phyloP scores from a whole-genome alignment of 2,329 filamentous ascomycete genomes.

The Penicillium concentricum region DNA sequence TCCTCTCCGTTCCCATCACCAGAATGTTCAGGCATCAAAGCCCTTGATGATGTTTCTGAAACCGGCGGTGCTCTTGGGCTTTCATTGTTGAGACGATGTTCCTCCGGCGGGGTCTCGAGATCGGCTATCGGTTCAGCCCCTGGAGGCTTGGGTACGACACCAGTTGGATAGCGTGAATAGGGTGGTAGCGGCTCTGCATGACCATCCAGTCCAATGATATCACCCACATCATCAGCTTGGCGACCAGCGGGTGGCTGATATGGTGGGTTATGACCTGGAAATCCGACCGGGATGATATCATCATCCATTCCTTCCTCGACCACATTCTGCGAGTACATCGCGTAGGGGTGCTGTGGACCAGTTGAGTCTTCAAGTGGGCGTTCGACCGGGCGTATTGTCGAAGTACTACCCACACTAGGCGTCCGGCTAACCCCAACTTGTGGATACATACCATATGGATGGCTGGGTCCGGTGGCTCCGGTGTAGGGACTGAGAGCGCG shows the following conservation, averaged over 20 bases:
- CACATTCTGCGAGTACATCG: slow-evolving; percentile 80
- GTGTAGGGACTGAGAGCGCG: slow-evolving; percentile 64
- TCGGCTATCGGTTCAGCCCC: slow-evolving; percentile 30
- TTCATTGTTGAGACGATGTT: slow-evolving; percentile 48
- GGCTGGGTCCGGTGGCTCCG: slow-evolving; percentile 71
- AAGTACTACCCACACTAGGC: slow-evolving; percentile 68
- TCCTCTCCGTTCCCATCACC: slow-evolving; percentile 20
- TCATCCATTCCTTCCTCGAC: slow-evolving; percentile 56
- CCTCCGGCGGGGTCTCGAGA: slow-evolving; percentile 48
- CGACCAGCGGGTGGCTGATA: slow-evolving; percentile 70
- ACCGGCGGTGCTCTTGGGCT: slow-evolving; percentile 25
- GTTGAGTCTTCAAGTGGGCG: slow-evolving; percentile 60
- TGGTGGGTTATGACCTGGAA: slow-evolving; percentile 63
- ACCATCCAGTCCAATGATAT: slow-evolving; percentile 82
- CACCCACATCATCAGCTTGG: slow-evolving; percentile 75
- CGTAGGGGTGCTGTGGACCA: slow-evolving; percentile 80
- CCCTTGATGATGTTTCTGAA: slow-evolving; percentile 36
- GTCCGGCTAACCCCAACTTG: slow-evolving; percentile 62
- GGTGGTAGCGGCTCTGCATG: slow-evolving; percentile 90
- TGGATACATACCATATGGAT: slow-evolving; percentile 81
- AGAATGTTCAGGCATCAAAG: slow-evolving; percentile 18
- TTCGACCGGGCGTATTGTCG: slow-evolving; percentile 61
- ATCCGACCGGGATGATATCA: slow-evolving; percentile 65
- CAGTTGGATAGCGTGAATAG: slow-evolving; percentile 85
- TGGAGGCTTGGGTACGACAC: slow-evolving; percentile 59